These are phyloP conservation scores for Argentina anserina DNA, from an alignment of 306 rosid genomes.

Conservation along the genomic window DNA sequence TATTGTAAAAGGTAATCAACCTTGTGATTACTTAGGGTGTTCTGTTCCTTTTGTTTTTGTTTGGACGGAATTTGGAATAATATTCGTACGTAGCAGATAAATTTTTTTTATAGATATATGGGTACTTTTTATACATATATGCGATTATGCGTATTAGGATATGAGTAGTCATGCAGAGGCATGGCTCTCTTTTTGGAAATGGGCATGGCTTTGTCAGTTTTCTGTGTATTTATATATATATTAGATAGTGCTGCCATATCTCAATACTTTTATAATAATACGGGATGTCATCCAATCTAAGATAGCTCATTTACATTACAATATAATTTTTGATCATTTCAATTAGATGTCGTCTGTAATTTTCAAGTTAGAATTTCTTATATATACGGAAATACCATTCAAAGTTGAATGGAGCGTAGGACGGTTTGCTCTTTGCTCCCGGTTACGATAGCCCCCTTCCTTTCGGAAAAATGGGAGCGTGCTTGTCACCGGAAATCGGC, in stretches of 20 bases:
- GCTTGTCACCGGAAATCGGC: too few species aligned
- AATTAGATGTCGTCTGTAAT: too few species aligned
- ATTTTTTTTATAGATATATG: neutral
- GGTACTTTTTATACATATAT: neutral
- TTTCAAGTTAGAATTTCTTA: too few species aligned
- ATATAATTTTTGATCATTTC: too few species aligned
- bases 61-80: constrained; percentile 1
- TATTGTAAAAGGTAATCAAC: neutral
- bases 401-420: too few species aligned
- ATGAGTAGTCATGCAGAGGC: neutral
- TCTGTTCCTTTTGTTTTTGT: constrained; percentile 7
- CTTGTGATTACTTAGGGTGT: neutral
- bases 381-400: too few species aligned
- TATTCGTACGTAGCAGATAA: neutral
- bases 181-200: too few species aligned
- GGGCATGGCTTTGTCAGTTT: neutral
- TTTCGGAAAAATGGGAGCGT: too few species aligned
- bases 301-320: neutral
- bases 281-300: neutral
- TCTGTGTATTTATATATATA: neutral
- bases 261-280: neutral
- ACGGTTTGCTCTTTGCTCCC: too few species aligned
- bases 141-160: neutral
- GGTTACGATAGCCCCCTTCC: too few species aligned
- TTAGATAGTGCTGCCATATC: neutral